Evolutionary conservation across 805 yeast species (phyloP).

Genomic region (Cyberlindnera sargentensis): DNA sequence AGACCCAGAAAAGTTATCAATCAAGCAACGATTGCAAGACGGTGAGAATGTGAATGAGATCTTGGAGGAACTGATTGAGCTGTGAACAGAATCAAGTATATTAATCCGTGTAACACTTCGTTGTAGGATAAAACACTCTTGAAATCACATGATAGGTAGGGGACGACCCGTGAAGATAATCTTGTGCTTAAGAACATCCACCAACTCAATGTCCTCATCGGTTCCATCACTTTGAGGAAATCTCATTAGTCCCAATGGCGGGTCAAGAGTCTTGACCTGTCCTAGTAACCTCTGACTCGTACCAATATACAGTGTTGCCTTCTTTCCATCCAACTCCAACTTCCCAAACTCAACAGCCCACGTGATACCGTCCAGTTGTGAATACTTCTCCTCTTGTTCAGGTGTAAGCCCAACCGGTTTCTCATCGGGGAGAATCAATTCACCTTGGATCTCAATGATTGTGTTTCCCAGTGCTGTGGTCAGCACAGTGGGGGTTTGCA

Average conservation of each 20-base stretch:
- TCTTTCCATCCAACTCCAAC: slow-evolving; percentile 37
- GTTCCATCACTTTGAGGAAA: slow-evolving; percentile 27
- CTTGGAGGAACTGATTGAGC: slow-evolving; percentile 12
- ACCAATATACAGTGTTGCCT: slow-evolving; percentile 57
- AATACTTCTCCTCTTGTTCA: slow-evolving; percentile 30
- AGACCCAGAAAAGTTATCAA: slow-evolving; percentile 2
- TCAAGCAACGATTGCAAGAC: slow-evolving; percentile 5
- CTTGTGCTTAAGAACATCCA: slow-evolving; percentile 54
- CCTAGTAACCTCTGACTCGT: slow-evolving; percentile 68
- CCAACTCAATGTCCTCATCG: slow-evolving; percentile 36
- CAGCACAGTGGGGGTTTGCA: slow-evolving; percentile 17
- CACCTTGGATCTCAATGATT: slow-evolving; percentile 70
- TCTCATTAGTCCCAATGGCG: slow-evolving; percentile 59
- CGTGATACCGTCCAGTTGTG: slow-evolving; percentile 25
- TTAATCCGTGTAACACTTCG: too few relatives aligned
- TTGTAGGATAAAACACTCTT: too few relatives aligned
- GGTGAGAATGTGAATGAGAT: slow-evolving; percentile 13
- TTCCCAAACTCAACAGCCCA: slow-evolving; percentile 48
- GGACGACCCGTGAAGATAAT: slow-evolving; percentile 64
- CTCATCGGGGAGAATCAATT: slow-evolving; percentile 42
- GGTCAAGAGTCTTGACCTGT: slow-evolving; percentile 45
- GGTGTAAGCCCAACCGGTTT: slow-evolving; percentile 27
- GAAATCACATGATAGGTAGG: slow-evolving; percentile 60
- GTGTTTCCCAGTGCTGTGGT: slow-evolving; percentile 53
- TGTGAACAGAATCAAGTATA: too few relatives aligned